Conservation (phyloP, 1,284 basidiomycete genomes). For the Psilocybe mexicana region DNA sequence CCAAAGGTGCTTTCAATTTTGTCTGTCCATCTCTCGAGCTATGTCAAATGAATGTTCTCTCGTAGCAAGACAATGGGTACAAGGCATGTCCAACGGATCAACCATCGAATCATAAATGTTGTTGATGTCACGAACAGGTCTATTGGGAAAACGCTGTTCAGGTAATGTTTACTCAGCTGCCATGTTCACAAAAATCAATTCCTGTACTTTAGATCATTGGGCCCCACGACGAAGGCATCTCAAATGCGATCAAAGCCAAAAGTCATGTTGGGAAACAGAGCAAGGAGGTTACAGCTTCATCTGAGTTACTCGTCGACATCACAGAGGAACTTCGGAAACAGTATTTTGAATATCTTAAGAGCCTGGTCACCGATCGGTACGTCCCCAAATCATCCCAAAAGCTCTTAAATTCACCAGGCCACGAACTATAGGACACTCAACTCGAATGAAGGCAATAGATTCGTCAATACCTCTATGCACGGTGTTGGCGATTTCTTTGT, state of each 20-base stretch:
- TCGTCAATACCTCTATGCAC: constrained; percentile 88
- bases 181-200: neutral
- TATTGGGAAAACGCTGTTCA: constrained; percentile 87
- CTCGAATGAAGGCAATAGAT: constrained; percentile 36
- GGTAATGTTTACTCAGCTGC: constrained; percentile 36
- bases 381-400: constrained; percentile 9
- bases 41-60: neutral
- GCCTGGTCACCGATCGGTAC: constrained; percentile 44
- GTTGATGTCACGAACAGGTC: constrained; percentile 44
- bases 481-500: constrained; percentile 76
- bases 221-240: constrained; percentile 79
- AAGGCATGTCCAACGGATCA: constrained; percentile 48
- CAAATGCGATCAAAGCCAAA: constrained; percentile 61
- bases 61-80: constrained; percentile 82
- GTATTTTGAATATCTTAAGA: constrained; percentile 56
- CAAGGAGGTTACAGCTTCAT: constrained; percentile 42
- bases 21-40: neutral
- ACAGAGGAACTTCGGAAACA: constrained; percentile 59
- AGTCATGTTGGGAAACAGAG: constrained; percentile 44
- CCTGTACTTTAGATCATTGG: constrained; percentile 62
- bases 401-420: neutral
- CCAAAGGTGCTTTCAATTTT: constrained; percentile 58
- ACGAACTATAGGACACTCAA: constrained; percentile 33
- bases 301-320: constrained; percentile 50
- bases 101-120: no score